Conservation (phyloP, 2,329 filamentous ascomycete species). For the Massarina eburnea region DNA sequence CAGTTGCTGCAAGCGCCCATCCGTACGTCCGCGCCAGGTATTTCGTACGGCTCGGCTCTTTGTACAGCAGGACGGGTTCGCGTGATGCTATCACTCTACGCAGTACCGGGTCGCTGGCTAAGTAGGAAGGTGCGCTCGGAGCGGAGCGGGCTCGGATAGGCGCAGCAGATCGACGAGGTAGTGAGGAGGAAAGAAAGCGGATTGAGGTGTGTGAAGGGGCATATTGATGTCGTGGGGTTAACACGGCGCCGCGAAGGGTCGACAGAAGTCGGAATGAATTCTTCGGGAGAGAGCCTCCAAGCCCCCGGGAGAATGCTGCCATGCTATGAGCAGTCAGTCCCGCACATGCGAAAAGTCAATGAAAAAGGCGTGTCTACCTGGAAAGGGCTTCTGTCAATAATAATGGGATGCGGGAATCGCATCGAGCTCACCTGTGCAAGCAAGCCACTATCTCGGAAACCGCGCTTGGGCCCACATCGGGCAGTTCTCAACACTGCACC, state of each 20-base stretch:
- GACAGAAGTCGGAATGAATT: conserved; percentile 34
- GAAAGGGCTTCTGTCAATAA: background rate
- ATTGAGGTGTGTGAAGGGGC: conserved; percentile 14
- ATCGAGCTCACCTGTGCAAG: conserved; percentile 16
- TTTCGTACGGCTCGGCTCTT: conserved; percentile 27
- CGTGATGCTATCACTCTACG: conserved; percentile 32
- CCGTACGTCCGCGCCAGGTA: conserved; percentile 34
- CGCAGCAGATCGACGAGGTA: conserved; percentile 21
- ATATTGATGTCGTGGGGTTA: conserved; percentile 26
- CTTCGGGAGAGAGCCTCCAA: conserved; percentile 28
- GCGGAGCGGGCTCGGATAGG: conserved; percentile 3
- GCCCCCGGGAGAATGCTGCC: conserved; percentile 34
- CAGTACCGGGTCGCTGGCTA: conserved; percentile 36
- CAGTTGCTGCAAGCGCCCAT: conserved; percentile 26
- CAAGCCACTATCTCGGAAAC: conserved; percentile 9
- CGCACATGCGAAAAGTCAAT: background rate
- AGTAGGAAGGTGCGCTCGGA: conserved; percentile 12
- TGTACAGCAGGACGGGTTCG: conserved; percentile 38
- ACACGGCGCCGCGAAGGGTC: conserved; percentile 35
- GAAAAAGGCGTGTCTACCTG: background rate
- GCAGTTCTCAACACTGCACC: conserved; percentile 33
- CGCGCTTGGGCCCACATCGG: conserved; percentile 18
- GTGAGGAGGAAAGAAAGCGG: conserved; percentile 28
- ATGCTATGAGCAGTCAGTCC: conserved; percentile 20
- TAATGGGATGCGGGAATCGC: background rate